These are phyloP conservation scores for Xylariaceae sp. DNA, from an alignment of 2,329 filamentous ascomycete species.

Conservation along the genomic window DNA sequence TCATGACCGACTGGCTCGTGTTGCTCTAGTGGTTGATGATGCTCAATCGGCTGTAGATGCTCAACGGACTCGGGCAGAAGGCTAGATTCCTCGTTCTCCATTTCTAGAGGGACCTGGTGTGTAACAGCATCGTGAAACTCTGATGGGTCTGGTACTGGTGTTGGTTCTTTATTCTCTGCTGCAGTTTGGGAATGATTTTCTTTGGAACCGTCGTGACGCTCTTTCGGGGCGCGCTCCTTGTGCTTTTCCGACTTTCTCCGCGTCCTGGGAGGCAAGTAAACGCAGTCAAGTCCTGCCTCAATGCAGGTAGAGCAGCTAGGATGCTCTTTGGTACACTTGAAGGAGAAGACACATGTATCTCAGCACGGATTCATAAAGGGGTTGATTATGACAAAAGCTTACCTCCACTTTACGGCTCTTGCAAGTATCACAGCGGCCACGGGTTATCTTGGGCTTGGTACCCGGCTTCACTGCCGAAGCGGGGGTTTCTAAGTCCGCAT, in stretches of 20 bases:
- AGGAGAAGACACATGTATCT: slow-evolving; percentile 5
- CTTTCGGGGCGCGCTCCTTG: slow-evolving; percentile 16
- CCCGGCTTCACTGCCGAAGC: slow-evolving; percentile 23
- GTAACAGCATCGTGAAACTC: background rate
- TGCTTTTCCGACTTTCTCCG: slow-evolving; percentile 27
- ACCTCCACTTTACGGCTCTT: slow-evolving; percentile 29
- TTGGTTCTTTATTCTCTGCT: background rate
- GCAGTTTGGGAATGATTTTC: slow-evolving; percentile 13
- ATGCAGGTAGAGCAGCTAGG: slow-evolving; percentile 32
- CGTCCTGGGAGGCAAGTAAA: slow-evolving; percentile 29
- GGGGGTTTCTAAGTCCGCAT: slow-evolving; percentile 28
- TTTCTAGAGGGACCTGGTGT: slow-evolving; percentile 19
- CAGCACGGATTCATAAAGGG: background rate
- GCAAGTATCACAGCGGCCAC: slow-evolving; percentile 34
- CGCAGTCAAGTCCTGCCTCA: slow-evolving; percentile 24
- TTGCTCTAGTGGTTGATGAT: background rate
- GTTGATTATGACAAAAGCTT: slow-evolving; percentile 9
- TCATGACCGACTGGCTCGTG: background rate
- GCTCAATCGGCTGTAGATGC: slow-evolving; percentile 5
- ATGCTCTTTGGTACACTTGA: slow-evolving; percentile 34
- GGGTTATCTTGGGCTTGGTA: slow-evolving; percentile 26
- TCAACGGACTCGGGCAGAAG: slow-evolving; percentile 28
- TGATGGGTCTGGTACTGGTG: background rate
- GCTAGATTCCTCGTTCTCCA: slow-evolving; percentile 32
- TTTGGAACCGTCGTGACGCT: slow-evolving; percentile 13